Evolutionary conservation across 192 early-diverging fungal genomes (phyloP), one percentile per base, ranked within the genome.

Genomic region (Entomortierella beljakovae): DNA sequence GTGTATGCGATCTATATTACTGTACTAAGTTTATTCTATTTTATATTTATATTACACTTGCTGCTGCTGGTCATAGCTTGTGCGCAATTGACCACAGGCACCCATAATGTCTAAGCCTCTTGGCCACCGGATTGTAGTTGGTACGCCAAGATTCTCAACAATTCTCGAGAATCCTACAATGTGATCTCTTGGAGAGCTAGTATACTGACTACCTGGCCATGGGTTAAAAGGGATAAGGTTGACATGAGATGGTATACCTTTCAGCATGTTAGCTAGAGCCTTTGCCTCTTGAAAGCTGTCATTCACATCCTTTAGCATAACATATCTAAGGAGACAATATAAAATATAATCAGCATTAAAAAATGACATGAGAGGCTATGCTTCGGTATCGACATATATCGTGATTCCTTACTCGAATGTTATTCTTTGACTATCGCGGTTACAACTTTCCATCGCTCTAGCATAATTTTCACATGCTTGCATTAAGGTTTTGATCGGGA

Each of bases 291-390:
- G 65, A 7, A 88, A 68, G 0, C 86, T 86, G 63, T 97, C 95
- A 68, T 97, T 97, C n/a, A 97, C 88, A 51, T 86, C 88, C 38
- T 91, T 85, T 57, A 97, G 85, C 95, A 97, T 94, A 26, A 94
- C 93, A 79, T 97, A 92, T 81, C 85, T 88, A 65, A 23, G 34
- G 5, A 28, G 40, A 20, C 23, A 35, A 52, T 0, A 35, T 10
- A 0, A n/a, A 18, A 11, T 43, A 18, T 8, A 8, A 18, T 43
- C 42, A 8, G 42, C 10, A 43, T 11, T 43, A 11, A 8, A 43
- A 43, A 43, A 18, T 8, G 42, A 43, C 10, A 18, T 43, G 42
- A 40, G 28, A 23, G 34, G 22, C 20, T 25, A 29, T 13, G 16
- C n/a, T n/a, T n/a, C n/a, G n/a, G n/a, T n/a, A n/a, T n/a, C n/a